A percentile compares a stretch with the other conserved stretches of the same genome.
Evolutionary conservation across 192 early-diverging fungal genomes (phyloP).

Genomic region (Chytriomyces hyalinus): DNA sequence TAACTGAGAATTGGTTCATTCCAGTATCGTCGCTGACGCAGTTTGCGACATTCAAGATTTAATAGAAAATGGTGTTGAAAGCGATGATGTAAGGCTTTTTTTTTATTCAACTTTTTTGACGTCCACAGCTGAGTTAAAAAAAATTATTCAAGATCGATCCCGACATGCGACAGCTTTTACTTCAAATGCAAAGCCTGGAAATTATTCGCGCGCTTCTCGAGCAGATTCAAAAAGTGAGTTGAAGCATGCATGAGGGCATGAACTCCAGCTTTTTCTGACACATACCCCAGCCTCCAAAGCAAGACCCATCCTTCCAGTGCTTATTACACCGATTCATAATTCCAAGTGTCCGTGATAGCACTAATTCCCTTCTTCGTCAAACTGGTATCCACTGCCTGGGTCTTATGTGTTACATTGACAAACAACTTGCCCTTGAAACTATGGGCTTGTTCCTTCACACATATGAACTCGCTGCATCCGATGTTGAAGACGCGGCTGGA

Average conservation of each 20-base stretch:
- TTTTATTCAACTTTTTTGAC: no score
- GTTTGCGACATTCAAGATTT: slow-evolving; percentile 18
- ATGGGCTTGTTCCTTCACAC: slow-evolving; percentile 74
- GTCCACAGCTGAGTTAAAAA: neutral
- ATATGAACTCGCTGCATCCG: slow-evolving; percentile 34
- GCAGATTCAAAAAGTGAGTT: slow-evolving; percentile 15
- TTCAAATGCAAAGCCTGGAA: slow-evolving; percentile 26
- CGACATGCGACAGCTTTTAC: slow-evolving; percentile 1
- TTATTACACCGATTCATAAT: slow-evolving; percentile 28
- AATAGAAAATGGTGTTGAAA: neutral
- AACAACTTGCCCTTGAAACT: slow-evolving; percentile 75
- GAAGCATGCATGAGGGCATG: neutral
- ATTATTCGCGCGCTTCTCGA: slow-evolving; percentile 32
- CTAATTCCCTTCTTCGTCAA: slow-evolving; percentile 59
- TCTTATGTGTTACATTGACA: slow-evolving; percentile 77
- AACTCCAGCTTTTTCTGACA: neutral
- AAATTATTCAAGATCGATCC: slow-evolving; percentile 3
- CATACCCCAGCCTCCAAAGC: neutral
- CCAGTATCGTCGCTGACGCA: slow-evolving; percentile 24
- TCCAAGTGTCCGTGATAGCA: slow-evolving; percentile 17
- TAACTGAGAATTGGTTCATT: neutral
- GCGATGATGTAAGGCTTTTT: no score
- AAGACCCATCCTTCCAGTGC: slow-evolving; percentile 22
- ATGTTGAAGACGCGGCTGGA: neutral
- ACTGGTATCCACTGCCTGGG: slow-evolving; percentile 84